Conservation (phyloP, 345 rosid species). For the Dipteronia sinensis region DNA sequence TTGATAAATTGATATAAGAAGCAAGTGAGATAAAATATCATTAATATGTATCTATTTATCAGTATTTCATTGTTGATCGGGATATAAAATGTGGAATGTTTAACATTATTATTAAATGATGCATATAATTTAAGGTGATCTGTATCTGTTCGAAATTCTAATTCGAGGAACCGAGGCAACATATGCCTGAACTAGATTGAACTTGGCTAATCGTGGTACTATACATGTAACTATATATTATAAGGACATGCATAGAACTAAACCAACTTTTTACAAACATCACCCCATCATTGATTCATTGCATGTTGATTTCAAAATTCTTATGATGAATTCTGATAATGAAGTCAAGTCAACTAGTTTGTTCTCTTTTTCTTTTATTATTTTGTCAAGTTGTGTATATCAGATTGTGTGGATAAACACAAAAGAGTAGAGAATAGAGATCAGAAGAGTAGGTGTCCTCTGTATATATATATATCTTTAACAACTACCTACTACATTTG, state of each 20-base stretch:
- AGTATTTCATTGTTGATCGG: too few species aligned
- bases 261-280: not conserved
- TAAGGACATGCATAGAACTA: not conserved
- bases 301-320: not conserved
- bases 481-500: not conserved
- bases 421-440: not conserved
- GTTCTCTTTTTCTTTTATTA: not conserved
- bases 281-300: not conserved
- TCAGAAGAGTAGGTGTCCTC: not conserved
- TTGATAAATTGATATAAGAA: too few species aligned
- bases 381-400: not conserved
- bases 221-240: too few species aligned
- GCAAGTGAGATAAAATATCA: too few species aligned
- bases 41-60: too few species aligned
- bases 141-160: too few species aligned
- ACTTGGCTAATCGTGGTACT: too few species aligned
- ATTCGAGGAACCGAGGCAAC: too few species aligned
- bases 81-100: too few species aligned
- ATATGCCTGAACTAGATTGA: too few species aligned
- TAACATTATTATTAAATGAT: too few species aligned
- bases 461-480: not conserved
- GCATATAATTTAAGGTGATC: too few species aligned
- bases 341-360: not conserved
- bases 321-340: not conserved
- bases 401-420: not conserved